phyloP scores from a whole-genome alignment of 768 basidiomycete genomes.

The Kwoniella dejecticola region DNA sequence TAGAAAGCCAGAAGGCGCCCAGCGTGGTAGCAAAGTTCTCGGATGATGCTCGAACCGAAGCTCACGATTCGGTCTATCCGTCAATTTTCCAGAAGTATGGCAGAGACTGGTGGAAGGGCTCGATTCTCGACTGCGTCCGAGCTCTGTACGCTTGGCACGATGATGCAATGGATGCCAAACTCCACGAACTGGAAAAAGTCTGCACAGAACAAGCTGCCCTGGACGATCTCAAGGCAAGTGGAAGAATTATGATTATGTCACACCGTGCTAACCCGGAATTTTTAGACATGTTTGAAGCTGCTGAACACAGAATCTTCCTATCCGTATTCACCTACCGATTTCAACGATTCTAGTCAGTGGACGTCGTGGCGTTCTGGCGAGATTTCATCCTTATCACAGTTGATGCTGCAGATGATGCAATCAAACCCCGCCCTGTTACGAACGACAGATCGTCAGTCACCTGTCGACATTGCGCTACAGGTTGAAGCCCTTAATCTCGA shows the following conservation, averaged over 20 bases:
- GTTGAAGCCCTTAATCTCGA: constrained; percentile 17
- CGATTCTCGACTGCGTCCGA: constrained; percentile 21
- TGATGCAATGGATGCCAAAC: constrained; percentile 22
- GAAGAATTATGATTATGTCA: background rate
- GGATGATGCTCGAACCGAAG: no score
- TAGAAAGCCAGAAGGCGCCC: constrained; percentile 59
- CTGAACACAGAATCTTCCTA: constrained; percentile 80
- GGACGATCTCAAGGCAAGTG: constrained; percentile 75
- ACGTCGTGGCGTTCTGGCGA: constrained; percentile 79
- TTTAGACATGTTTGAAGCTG: constrained; percentile 83
- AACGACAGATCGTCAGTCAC: constrained; percentile 29
- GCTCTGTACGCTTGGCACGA: constrained; percentile 24
- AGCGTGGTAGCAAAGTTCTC: no score
- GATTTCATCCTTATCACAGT: constrained; percentile 78
- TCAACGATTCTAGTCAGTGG: constrained; percentile 78
- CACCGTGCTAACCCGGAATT: no score
- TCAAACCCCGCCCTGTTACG: constrained; percentile 72
- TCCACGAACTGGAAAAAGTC: constrained; percentile 20
- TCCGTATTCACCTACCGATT: constrained; percentile 84
- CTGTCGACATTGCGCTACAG: constrained; percentile 17
- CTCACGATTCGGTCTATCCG: no score
- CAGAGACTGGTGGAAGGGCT: constrained; percentile 7
- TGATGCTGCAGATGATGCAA: constrained; percentile 83
- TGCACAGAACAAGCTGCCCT: constrained; percentile 70
- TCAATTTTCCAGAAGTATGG: background rate